Base-by-base conservation (phyloP, 2,329 filamentous ascomycete species). In the Hirsutella minnesotensis region DNA sequence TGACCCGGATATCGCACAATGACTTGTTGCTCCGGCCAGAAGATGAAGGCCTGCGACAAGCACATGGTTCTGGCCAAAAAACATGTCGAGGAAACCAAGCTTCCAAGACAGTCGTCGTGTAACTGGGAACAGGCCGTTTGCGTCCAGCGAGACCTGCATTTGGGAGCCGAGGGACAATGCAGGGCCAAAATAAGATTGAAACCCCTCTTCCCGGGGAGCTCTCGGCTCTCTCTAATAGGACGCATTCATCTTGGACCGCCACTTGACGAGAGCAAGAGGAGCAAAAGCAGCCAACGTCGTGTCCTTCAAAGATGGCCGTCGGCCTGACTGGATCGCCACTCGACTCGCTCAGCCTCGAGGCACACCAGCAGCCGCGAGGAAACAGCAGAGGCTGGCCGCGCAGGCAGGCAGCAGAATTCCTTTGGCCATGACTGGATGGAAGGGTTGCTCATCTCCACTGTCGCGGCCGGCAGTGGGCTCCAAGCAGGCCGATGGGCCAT, bases 391-490 rank as follows among this genome's bases (percentile, higher is more conserved):
- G 9, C 15, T 19, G 33, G 33, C 9, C 33, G 2, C 12, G 24
- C n/a, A 16, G 20, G 18, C 48, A 59, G 57, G 56, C 56, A 59
- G 49, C 56, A 57, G 56, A 47, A 56, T 60, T 59, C 46, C 44
- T 44, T 40, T 39, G 21, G 19, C 47, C 33, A 39, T 56, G 51
- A 57, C 47, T 55, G 55, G 55, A 43, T 21, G 33, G 13, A 12
- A n/a, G 13, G 2, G n/a, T 9, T 4, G 18, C 33, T 18, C 33
- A 35, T 18, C 13, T 10, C 33, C 33, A n/a, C n/a, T 16, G 15
- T 18, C 33, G 15, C 33, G 15, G 33, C 7, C 33, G 33, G n/a
- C 33, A 35, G 16, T 35, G 33, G 33, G 16, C 33, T 35, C 33
- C 8, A n/a, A 27, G 24, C 24, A 27, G 24, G 7, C 24, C 12